Evolutionary conservation across 2,329 filamentous ascomycete species (phyloP), one percentile per base, ranked within the genome.

Genomic region (Penicillium italicum): DNA sequence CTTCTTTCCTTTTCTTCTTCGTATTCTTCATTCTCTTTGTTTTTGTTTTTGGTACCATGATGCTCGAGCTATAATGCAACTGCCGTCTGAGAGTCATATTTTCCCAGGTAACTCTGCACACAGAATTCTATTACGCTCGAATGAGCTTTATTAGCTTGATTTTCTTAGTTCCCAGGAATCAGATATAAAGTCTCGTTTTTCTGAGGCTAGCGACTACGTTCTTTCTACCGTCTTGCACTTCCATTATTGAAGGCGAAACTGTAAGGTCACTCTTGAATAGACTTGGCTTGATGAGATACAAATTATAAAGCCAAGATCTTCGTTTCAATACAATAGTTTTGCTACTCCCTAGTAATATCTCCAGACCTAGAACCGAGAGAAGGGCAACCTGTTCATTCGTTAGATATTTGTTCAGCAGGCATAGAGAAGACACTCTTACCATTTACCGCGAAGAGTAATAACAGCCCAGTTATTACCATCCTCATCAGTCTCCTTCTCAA

Each of bases 401-500:
- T 31, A 69, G 61, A 49, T 9, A 14, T 30, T 24, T n/a, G 22
- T 41, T n/a, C 34, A 26, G 31, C 4, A 50, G 14, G 16, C 14
- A 42, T 20, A 22, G 3, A 44, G 12, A 30, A 38, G 16, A 7
- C 6, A 40, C 45, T 68, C 84, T 73, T 72, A 91, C 90, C 90
- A 94, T 79, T 94, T 94, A 28, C 90, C 90, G 65, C 87, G 84
- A 66, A 92, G 69, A 3, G 89, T 92, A 63, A 96, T 95, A 64
- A 91, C 85, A 4, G 88, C 91, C 91, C 91, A 96, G 7, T 87
- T 80, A 50, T 84, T 82, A 4, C 91, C 92, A 66, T 89, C 84
- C 58, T 88, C 85, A 72, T 97, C 93, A 1, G 87, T 86, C 82
- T 97, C 93, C 82, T 95, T 96, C 73, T 97, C 91, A 2, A 97